These are phyloP conservation scores for Byssoonygena ceratinophila DNA, from an alignment of 2,329 filamentous ascomycete genomes.

Conservation along the genomic window DNA sequence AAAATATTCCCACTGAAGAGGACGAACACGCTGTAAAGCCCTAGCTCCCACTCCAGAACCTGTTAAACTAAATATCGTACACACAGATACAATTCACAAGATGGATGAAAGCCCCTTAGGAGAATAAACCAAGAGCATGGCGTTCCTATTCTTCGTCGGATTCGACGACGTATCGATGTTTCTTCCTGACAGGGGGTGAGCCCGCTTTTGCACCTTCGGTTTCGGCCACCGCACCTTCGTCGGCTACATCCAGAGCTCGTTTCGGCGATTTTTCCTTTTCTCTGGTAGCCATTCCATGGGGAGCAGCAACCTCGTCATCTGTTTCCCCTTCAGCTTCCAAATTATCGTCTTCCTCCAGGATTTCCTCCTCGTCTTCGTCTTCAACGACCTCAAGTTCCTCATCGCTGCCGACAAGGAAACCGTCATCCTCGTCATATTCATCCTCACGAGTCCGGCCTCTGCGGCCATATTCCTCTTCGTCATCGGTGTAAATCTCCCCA, in stretches of 20 bases:
- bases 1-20: too few species aligned
- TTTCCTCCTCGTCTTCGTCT: slow-evolving; percentile 35
- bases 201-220: slow-evolving; percentile 19
- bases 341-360: slow-evolving; percentile 35
- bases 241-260: slow-evolving; percentile 17
- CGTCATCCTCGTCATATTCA: slow-evolving; percentile 72
- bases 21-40: neutral
- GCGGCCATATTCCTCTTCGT: slow-evolving; percentile 40
- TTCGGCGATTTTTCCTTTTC: slow-evolving; percentile 22
- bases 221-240: slow-evolving; percentile 16
- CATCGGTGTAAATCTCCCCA: slow-evolving; percentile 41
- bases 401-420: slow-evolving; percentile 53
- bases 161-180: slow-evolving; percentile 40
- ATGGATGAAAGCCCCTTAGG: neutral
- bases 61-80: neutral
- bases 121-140: neutral
- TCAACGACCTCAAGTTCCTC: slow-evolving; percentile 40
- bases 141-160: slow-evolving; percentile 35
- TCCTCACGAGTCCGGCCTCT: slow-evolving; percentile 53
- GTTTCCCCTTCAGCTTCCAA: slow-evolving; percentile 38
- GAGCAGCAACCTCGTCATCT: slow-evolving; percentile 25
- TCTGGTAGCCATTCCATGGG: slow-evolving; percentile 19
- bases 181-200: slow-evolving; percentile 35
- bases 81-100: neutral
- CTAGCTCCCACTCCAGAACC: neutral